Base-by-base conservation (phyloP, 2,329 filamentous ascomycete genomes). In the Zalaria sp. region DNA sequence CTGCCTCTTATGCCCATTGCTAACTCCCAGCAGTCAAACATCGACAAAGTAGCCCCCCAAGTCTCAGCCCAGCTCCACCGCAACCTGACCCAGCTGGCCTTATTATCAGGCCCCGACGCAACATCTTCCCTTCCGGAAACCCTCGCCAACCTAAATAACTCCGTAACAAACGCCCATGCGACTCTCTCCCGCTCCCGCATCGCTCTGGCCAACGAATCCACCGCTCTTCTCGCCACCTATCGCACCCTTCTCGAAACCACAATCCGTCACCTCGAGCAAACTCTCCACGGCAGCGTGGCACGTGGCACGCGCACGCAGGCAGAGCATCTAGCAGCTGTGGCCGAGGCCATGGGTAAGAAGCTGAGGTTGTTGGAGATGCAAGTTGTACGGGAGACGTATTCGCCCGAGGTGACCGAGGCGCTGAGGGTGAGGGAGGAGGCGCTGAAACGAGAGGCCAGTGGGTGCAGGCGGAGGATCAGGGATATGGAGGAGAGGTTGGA, bases 391-490 rank as follows among this genome's bases (percentile, higher is more conserved):
- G 7, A 32, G 29, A 32, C 29, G 29, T 32, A 32, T 32, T 32
- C 35, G 11, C 36, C 37, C 18, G 31, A 37, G 10, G 25, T 40
- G 37, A 9, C 18, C 27, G 18, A 35, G n/a, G 42, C 27, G 25
- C 25, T 40, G 8, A 34, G 29, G 3, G 42, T 31, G 10, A 35
- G 45, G 2, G 27, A 43, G 18, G 27, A 36, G 11, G 60, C 87
- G 4, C 66, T 76, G 28, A 77, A 81, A 46, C 69, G 75, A 47
- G 60, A 87, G 9, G 72, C 69, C 10, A 68, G 68, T 36, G 67
- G 87, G 3, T 73, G 7, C 7, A 32, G 29, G 36, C 47, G 10
- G 47, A 49, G 40, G 44, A 53, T 4, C 50, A 51, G 47, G 9
- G 54, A 55, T 3, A 25, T 56, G 25, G 53, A 55, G 42, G 52